Base-by-base conservation (phyloP, 257 asterid genomes). In the Plantago elongata region DNA sequence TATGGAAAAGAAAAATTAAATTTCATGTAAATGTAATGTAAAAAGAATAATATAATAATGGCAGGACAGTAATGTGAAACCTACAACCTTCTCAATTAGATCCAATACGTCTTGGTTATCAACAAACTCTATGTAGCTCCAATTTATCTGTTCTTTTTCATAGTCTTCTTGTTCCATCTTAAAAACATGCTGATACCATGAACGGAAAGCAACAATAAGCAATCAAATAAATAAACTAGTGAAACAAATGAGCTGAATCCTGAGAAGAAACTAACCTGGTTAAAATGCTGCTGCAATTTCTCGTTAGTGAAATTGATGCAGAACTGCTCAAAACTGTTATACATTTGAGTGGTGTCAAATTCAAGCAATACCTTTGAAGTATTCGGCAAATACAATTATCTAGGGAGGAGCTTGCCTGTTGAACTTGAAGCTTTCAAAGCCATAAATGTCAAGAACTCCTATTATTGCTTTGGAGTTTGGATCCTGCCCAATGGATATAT, bases 71-170 rank as follows among this genome's bases (percentile, higher is more conserved):
- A 51, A 63, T 18, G 37, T 5, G 34, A 60, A 37, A 61, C 51
- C 66, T 66, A 72, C 57, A 49, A 93, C 99, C 99, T 93, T 93
- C 77, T 93, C 99, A 66, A 89, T 93, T 69, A 93, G 79, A 78
- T 93, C 99, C 71, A 93, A 85, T 75, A 93, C 99, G 73, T 93
- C 99, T 87, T 93, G 99, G 78, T 93, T 93, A 79, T 93, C 97
- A 66, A 93, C 99, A 79, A 93, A 93, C 78, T 93, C 99, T 67
- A 93, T 89, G 81, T 93, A 93, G 89, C 97, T 93, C 99, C 99
- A 93, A 74, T 93, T 74, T 58, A 93, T 93, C 84, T 85, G 69
- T 74, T 93, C 99, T 73, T 89, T 93, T 70, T 93, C 97, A 69
- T 93, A 93, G 69, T 93, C 99, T 72, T 93, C 99, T 82, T 93